phyloP scores from a whole-genome alignment of 805 yeast species.

The Candida pini region DNA sequence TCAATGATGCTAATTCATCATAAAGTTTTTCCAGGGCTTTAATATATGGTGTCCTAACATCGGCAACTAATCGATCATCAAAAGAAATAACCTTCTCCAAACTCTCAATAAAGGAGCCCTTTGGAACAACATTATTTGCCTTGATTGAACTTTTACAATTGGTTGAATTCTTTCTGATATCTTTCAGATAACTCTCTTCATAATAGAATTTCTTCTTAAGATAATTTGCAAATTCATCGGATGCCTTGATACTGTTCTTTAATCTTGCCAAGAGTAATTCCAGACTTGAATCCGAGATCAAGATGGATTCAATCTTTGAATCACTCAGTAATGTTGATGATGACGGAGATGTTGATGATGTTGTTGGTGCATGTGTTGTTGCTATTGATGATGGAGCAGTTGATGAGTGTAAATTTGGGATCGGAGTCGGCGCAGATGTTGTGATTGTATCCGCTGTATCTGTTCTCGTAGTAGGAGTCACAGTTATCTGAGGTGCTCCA shows the following conservation, averaged over 20 bases:
- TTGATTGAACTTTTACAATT: conserved; percentile 30
- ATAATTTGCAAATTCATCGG: conserved; percentile 80
- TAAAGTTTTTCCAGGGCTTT: conserved; percentile 78
- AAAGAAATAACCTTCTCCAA: conserved; percentile 66
- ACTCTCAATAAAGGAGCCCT: conserved; percentile 52
- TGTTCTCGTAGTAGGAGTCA: too few relatives aligned
- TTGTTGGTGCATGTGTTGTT: background rate
- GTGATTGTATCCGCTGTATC: too few relatives aligned
- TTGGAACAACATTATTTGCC: conserved; percentile 34
- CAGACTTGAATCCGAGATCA: conserved; percentile 70
- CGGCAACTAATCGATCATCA: conserved; percentile 65
- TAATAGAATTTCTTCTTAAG: conserved; percentile 70
- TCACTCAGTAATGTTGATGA: conserved; percentile 38
- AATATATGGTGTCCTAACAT: conserved; percentile 71
- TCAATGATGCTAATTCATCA: conserved; percentile 72
- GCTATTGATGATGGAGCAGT: background rate
- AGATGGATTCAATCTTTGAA: conserved; percentile 44
- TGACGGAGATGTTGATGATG: conserved; percentile 5
- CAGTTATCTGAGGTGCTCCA: too few relatives aligned
- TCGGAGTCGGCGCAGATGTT: too few relatives aligned
- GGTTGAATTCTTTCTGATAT: conserved; percentile 63
- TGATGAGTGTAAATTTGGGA: too few relatives aligned
- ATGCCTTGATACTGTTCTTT: conserved; percentile 73
- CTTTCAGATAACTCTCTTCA: conserved; percentile 75
- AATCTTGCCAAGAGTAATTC: conserved; percentile 66